Evolutionary conservation across 345 rosid genomes (phyloP).

Genomic region (Draba incana): DNA sequence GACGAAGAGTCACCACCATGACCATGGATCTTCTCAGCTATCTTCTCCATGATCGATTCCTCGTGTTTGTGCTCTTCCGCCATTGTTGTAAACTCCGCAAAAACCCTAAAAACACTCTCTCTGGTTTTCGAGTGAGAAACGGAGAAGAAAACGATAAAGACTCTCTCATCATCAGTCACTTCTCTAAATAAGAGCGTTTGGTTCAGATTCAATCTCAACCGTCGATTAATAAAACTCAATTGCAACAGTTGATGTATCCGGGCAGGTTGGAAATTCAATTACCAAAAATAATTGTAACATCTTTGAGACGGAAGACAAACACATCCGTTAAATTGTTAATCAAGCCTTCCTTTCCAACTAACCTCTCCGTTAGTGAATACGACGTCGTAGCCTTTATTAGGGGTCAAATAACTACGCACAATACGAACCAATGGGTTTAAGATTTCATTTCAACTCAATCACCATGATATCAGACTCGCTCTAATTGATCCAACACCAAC

Average conservation of each 20-base stretch:
- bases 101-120: neutral
- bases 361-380: constrained; percentile 15
- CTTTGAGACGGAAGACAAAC: constrained; percentile 31
- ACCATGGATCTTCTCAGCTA: constrained; percentile 47
- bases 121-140: constrained; percentile 38
- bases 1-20: constrained; percentile 48
- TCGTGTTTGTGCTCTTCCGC: constrained; percentile 46
- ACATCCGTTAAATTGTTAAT: constrained; percentile 20
- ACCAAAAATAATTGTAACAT: constrained; percentile 15
- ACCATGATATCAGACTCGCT: no score
- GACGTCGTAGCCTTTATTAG: no score
- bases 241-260: constrained; percentile 11
- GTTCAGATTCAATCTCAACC: constrained; percentile 36
- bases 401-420: no score
- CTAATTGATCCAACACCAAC: no score
- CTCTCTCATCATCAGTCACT: neutral
- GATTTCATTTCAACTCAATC: no score
- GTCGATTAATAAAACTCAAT: constrained; percentile 19
- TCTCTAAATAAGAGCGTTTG: constrained; percentile 34
- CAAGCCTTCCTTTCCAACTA: neutral
- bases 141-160: no score
- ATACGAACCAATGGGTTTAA: no score
- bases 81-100: constrained; percentile 32
- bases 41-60: constrained; percentile 45
- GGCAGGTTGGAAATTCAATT: constrained; percentile 12